These are phyloP conservation scores for Polychytrium aggregatum DNA, from an alignment of 192 early-diverging fungal genomes.

Conservation along the genomic window DNA sequence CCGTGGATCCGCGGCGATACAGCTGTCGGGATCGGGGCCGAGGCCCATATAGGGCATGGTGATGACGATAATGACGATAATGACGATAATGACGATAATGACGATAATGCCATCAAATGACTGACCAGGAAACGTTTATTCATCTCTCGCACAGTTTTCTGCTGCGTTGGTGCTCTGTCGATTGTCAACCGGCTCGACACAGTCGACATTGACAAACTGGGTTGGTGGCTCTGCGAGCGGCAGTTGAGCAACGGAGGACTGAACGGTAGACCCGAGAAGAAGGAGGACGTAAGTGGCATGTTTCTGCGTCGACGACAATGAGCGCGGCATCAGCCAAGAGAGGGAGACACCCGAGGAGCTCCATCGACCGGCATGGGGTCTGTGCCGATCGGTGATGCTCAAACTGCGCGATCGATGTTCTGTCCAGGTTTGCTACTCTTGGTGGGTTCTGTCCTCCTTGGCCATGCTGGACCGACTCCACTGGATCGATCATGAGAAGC, in stretches of 20 bases:
- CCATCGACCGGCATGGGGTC: too few species aligned
- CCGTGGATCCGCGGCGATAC: too few species aligned
- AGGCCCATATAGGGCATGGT: too few species aligned
- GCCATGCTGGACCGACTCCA: constrained; percentile 64
- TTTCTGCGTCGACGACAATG: too few species aligned
- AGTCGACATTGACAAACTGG: constrained; percentile 71
- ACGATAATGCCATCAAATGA: too few species aligned
- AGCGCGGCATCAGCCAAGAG: too few species aligned
- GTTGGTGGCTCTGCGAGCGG: constrained; percentile 89
- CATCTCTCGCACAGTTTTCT: constrained; percentile 53
- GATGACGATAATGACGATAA: too few species aligned
- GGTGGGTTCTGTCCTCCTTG: constrained; percentile 92
- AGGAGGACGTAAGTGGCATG: constrained; percentile 69
- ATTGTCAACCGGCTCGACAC: constrained; percentile 67
- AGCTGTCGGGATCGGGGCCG: neutral
- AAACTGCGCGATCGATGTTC: too few species aligned
- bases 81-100: too few species aligned
- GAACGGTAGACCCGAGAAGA: constrained; percentile 93
- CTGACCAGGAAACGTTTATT: neutral
- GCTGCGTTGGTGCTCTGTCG: constrained; percentile 78
- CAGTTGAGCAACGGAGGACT: constrained; percentile 86
- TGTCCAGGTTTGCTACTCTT: constrained; percentile 81
- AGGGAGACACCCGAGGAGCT: too few species aligned
- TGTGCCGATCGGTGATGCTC: too few species aligned
- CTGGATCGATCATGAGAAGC: constrained; percentile 73